Base-by-base conservation (phyloP, 176 grass and related monocot species). In the sorghum (Sorghum bicolor) region DNA sequence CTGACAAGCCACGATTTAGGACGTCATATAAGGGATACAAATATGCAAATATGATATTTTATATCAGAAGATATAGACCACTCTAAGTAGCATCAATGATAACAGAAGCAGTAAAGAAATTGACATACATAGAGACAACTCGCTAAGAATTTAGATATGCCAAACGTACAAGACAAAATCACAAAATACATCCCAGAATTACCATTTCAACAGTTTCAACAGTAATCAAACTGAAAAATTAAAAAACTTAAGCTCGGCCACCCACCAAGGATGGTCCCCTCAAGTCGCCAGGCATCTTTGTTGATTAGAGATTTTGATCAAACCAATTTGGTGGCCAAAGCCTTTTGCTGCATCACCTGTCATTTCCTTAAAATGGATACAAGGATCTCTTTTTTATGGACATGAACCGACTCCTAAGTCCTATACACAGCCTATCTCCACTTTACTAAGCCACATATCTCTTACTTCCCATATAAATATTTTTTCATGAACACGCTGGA, bases 1-100 rank as follows among this genome's bases (percentile, higher is more conserved):
- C 96, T 98, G 87, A 71, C 32, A 72, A 87, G 41, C 81, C 52
- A 83, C 58, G 31, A 74, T 81, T 81, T 83, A 52, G 44, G 25
- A 76, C 36, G 2, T 9, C 66, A 69, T 36, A 57, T 11, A 82
- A 75, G 57, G 60, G 32, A n/a, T 82, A 82, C 25, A 47, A 39
- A 81, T 85, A 52, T 24, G 31, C 37, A 69, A 65, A 33, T 57
- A 30, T 31, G 22, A 75, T 25, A 44, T 19, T 30, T 30, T 78
- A 76, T 40, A 80, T 47, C 10, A 2, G 70, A 81, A 9, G 62
- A 79, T 80, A 63, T 15, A 34, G 15, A 34, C 41, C 34, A 36
- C 24, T 70, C 0, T 12, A 66, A 44, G 33, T 71, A 64, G 25
- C 29, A 90, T 38, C 24, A 43, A 70, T 31, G 26, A 60, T 69